These are phyloP conservation scores for Silene latifolia DNA, from an alignment of 148 eudicot species.

Conservation along the genomic window DNA sequence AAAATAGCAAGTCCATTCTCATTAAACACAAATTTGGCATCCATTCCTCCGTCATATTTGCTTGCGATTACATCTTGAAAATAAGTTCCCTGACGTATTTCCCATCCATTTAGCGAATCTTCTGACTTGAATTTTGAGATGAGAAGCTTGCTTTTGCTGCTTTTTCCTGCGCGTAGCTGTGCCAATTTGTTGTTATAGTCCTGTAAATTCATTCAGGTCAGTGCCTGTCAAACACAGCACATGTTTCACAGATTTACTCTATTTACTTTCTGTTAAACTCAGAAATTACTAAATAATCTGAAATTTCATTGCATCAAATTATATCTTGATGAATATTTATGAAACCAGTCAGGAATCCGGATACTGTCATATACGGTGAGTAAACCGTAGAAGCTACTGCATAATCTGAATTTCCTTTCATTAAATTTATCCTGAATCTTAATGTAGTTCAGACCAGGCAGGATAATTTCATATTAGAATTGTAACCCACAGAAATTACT, in stretches of 20 bases:
- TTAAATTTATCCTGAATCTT: too few relatives aligned
- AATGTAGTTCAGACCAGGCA: too few relatives aligned
- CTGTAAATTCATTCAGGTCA: slow-evolving; percentile 36
- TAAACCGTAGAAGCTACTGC: too few relatives aligned
- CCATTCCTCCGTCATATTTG: slow-evolving; percentile 94
- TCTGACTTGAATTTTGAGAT: slow-evolving; percentile 81
- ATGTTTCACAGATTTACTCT: neutral
- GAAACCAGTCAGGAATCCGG: too few relatives aligned
- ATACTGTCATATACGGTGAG: neutral
- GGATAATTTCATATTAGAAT: too few relatives aligned
- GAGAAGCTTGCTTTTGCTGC: slow-evolving; percentile 95
- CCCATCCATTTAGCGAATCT: slow-evolving; percentile 78
- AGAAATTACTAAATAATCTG: neutral
- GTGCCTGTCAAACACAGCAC: neutral
- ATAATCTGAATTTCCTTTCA: neutral
- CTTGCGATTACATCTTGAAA: slow-evolving; percentile 74
- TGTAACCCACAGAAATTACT: neutral
- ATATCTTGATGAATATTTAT: neutral
- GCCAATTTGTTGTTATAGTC: slow-evolving; percentile 90
- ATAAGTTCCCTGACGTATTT: slow-evolving; percentile 76
- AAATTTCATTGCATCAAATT: neutral
- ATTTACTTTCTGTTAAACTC: neutral
- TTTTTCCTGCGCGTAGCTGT: slow-evolving; percentile 88
- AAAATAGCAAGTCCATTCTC: slow-evolving; percentile 72
- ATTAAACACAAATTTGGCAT: slow-evolving; percentile 70